Conservation (phyloP, 2,329 filamentous ascomycete species). For the Bipolaris cookei region DNA sequence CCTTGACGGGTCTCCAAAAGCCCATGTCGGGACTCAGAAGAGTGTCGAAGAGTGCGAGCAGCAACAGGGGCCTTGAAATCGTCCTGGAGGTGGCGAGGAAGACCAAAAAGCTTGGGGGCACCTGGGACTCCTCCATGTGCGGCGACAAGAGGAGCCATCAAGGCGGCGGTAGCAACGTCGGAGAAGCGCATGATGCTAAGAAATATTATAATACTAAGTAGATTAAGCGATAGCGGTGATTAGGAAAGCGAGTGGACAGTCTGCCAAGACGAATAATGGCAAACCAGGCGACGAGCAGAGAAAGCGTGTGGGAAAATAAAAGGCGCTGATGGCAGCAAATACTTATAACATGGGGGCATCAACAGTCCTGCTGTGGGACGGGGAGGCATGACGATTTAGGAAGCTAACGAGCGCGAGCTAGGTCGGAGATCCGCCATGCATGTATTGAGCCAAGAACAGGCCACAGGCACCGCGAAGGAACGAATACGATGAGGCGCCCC, state of each 20-base stretch:
- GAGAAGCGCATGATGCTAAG: constrained; percentile 39
- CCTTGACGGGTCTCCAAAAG: constrained; percentile 43
- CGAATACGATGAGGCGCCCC: constrained; percentile 11
- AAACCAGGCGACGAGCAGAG: background rate
- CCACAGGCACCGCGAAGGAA: background rate
- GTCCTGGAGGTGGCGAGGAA: constrained; percentile 39
- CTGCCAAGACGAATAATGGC: constrained; percentile 1
- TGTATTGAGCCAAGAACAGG: constrained; percentile 9
- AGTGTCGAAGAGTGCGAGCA: constrained; percentile 33
- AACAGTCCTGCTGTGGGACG: constrained; percentile 1
- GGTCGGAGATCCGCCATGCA: constrained; percentile 4
- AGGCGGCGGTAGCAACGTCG: constrained; percentile 34
- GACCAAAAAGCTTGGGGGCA: constrained; percentile 44
- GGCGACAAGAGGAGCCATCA: constrained; percentile 42
- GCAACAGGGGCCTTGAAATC: constrained; percentile 28
- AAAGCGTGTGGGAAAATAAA: background rate
- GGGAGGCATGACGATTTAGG: constrained; percentile 11
- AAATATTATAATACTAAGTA: constrained; percentile 1
- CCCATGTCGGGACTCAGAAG: constrained; percentile 19
- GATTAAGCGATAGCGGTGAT: background rate
- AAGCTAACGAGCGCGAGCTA: constrained; percentile 15
- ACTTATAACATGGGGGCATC: constrained; percentile 2
- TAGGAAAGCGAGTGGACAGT: constrained; percentile 12
- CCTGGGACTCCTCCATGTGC: constrained; percentile 42
- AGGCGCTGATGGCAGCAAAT: background rate